These are phyloP conservation scores for Kwoniella sp. DNA, from an alignment of 768 basidiomycete species.

Conservation along the genomic window DNA sequence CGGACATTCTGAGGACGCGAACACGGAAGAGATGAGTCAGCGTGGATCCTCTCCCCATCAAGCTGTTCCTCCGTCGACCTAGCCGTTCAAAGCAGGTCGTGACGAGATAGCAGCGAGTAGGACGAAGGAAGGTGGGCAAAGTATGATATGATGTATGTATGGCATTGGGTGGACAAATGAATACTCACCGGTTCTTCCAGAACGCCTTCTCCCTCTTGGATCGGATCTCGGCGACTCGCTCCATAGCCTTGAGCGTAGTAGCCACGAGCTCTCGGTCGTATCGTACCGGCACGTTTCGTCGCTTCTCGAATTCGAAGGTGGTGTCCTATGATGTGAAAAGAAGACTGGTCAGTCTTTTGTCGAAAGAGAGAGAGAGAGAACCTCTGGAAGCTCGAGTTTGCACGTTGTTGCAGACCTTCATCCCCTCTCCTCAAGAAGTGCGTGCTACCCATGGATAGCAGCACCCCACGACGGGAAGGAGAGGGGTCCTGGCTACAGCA, in stretches of 20 bases:
- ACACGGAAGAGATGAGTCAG: neutral
- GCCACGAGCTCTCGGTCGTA: constrained; percentile 92
- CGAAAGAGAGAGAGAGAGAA: too few species aligned
- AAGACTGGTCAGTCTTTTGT: too few species aligned
- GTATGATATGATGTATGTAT: neutral
- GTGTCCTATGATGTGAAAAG: constrained; percentile 68
- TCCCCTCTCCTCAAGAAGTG: too few species aligned
- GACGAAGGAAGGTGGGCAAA: neutral
- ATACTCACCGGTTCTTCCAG: constrained; percentile 74
- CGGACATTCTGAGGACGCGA: constrained; percentile 69
- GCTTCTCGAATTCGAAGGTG: constrained; percentile 98
- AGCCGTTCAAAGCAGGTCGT: too few species aligned
- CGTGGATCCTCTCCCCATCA: too few species aligned
- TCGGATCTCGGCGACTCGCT: constrained; percentile 89
- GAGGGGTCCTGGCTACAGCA: too few species aligned
- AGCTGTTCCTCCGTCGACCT: too few species aligned
- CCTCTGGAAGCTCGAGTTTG: too few species aligned
- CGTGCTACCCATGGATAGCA: too few species aligned
- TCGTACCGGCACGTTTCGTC: constrained; percentile 93
- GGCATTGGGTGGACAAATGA: neutral
- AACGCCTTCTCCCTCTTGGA: constrained; percentile 86
- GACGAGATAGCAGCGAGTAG: neutral
- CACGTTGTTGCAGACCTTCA: too few species aligned
- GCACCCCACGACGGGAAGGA: too few species aligned
- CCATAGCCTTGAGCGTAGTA: constrained; percentile 95